Conservation (phyloP, 2,329 filamentous ascomycete species). For the Paraphoma chrysanthemicola region DNA sequence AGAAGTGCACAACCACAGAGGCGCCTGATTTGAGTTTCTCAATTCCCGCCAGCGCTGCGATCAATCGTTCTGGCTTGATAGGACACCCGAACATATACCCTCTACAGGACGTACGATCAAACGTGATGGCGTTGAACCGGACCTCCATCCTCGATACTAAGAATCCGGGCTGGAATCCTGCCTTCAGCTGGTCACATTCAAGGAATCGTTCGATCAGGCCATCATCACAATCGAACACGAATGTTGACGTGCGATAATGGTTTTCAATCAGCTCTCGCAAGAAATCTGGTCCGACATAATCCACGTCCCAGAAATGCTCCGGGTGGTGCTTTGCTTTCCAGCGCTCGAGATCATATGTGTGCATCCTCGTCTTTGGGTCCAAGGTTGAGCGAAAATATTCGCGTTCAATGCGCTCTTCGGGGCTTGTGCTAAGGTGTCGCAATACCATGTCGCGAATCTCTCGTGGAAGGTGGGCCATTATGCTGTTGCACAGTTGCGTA, state of each 20-base stretch:
- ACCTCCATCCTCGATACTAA: slow-evolving; percentile 21
- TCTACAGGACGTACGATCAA: slow-evolving; percentile 24
- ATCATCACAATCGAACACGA: slow-evolving; percentile 23
- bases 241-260: slow-evolving; percentile 26
- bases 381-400: slow-evolving; percentile 27
- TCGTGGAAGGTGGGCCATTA: slow-evolving; percentile 16
- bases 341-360: slow-evolving; percentile 19
- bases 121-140: slow-evolving; percentile 19
- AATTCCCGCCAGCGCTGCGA: slow-evolving; percentile 18
- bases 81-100: slow-evolving; percentile 27
- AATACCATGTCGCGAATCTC: slow-evolving; percentile 31
- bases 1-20: slow-evolving; percentile 18
- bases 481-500: slow-evolving; percentile 5
- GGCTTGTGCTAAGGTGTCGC: slow-evolving; percentile 15
- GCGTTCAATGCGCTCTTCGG: slow-evolving; percentile 18
- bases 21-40: slow-evolving; percentile 20
- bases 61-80: slow-evolving; percentile 21
- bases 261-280: slow-evolving; percentile 21
- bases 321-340: slow-evolving; percentile 27
- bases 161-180: slow-evolving; percentile 13
- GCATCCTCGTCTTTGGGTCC: slow-evolving; percentile 22
- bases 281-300: slow-evolving; percentile 10
- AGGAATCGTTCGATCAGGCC: slow-evolving; percentile 24
- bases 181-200: slow-evolving; percentile 16
- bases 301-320: slow-evolving; percentile 19